phyloP scores from a whole-genome alignment of 768 basidiomycete species.

The Psilocybe sp. region DNA sequence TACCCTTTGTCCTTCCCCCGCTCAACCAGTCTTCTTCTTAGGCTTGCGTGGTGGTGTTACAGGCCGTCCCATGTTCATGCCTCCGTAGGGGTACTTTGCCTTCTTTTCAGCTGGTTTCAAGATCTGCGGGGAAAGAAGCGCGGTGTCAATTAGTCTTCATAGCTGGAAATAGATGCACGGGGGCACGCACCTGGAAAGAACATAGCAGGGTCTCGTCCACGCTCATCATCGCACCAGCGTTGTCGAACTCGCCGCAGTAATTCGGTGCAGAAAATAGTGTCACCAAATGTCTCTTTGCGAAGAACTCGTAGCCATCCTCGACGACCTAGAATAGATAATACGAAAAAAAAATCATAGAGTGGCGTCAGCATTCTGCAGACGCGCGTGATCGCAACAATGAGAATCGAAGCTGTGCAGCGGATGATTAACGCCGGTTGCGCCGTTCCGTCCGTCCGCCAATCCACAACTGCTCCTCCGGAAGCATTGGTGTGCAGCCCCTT shows the following conservation, averaged over 20 bases:
- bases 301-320: slow-evolving; percentile 99
- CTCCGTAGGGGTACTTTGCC: slow-evolving; percentile 86
- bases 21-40: slow-evolving; percentile 73
- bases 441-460: too few species aligned
- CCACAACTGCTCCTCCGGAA: too few species aligned
- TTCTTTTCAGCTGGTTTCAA: slow-evolving; percentile 99
- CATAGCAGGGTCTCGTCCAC: slow-evolving; percentile 96
- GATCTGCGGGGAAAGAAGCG: slow-evolving; percentile 52
- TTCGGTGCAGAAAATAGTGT: slow-evolving; percentile 97
- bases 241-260: slow-evolving; percentile 96
- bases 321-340: slow-evolving; percentile 63
- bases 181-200: slow-evolving; percentile 83
- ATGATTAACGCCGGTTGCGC: too few species aligned
- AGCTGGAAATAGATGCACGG: background rate
- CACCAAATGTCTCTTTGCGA: slow-evolving; percentile 95
- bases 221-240: slow-evolving; percentile 99
- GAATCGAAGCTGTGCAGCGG: background rate
- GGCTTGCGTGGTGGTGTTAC: slow-evolving; percentile 96
- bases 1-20: background rate
- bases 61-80: slow-evolving; percentile 82
- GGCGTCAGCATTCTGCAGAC: slow-evolving; percentile 2
- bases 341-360: slow-evolving; percentile 5
- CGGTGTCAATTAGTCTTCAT: background rate
- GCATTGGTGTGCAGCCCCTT: too few species aligned
- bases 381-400: background rate